Conservation (phyloP, 192 early-diverging fungal species). For the Powellomyces hirtus region DNA sequence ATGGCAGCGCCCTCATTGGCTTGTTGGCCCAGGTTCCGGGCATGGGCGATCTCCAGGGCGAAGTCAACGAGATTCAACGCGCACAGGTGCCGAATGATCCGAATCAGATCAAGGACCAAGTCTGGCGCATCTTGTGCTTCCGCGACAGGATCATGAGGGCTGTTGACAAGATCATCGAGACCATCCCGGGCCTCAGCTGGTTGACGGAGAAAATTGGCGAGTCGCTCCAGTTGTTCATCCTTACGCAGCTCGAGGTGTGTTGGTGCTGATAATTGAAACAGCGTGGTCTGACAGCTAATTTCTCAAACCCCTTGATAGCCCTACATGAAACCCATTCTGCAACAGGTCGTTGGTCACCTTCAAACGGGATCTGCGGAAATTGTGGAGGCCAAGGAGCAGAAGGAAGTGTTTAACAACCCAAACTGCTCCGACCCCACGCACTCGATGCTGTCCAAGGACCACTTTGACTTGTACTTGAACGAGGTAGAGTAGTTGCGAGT, state of each 20-base stretch:
- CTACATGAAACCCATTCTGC: constrained; percentile 18
- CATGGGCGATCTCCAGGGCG: constrained; percentile 5
- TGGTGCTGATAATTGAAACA: too few relatives aligned
- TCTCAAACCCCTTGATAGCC: constrained; percentile 2
- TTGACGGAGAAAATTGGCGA: constrained; percentile 29
- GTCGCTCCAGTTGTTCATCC: constrained; percentile 18
- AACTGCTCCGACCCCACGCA: constrained; percentile 31
- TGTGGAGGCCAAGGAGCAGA: constrained; percentile 3
- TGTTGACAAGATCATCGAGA: constrained; percentile 22
- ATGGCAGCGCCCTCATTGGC: neutral
- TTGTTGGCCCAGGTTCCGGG: constrained; percentile 25
- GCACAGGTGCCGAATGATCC: neutral
- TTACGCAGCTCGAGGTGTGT: constrained; percentile 22
- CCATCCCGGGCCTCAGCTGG: constrained; percentile 29
- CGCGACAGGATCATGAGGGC: constrained; percentile 19
- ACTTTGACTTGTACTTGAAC: constrained; percentile 29
- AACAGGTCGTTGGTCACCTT: constrained; percentile 20
- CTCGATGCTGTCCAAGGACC: constrained; percentile 29
- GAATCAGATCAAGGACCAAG: neutral
- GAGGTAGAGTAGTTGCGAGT: constrained; percentile 8
- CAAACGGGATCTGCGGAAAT: constrained; percentile 21
- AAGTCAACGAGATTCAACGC: constrained; percentile 3
- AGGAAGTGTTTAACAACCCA: constrained; percentile 27
- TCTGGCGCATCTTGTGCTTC: constrained; percentile 17
- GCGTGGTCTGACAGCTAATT: neutral